Evolutionary conservation across 2,329 filamentous ascomycete genomes (phyloP).

Genomic region (Fusarium miscanthi): DNA sequence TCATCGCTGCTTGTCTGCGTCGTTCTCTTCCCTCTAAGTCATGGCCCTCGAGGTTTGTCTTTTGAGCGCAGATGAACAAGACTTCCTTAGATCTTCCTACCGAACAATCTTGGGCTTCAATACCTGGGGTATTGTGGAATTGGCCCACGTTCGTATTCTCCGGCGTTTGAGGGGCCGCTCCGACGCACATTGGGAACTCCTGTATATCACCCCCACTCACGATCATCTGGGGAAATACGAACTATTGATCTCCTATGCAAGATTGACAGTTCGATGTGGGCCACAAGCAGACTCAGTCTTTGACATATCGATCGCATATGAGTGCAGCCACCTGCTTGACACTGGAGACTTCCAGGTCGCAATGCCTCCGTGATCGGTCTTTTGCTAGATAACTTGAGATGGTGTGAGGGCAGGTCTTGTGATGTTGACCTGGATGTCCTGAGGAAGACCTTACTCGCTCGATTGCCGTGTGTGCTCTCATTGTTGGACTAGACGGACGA

Average conservation of each 20-base stretch:
- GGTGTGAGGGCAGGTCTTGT: background rate
- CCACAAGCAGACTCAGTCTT: background rate
- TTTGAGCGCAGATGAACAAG: background rate
- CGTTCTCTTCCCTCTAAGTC: background rate
- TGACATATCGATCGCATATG: background rate
- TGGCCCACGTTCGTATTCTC: background rate
- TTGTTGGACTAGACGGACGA: background rate
- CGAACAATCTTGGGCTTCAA: background rate
- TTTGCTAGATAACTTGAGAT: background rate
- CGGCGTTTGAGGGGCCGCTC: slow-evolving; percentile 30
- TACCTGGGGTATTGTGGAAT: slow-evolving; percentile 12
- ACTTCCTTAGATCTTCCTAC: background rate
- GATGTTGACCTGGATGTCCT: background rate
- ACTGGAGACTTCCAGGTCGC: background rate
- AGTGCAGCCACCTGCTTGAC: background rate
- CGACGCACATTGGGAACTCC: slow-evolving; percentile 26
- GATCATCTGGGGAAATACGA: slow-evolving; percentile 30
- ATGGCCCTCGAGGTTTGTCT: background rate
- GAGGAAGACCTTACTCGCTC: background rate
- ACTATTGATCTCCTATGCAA: background rate
- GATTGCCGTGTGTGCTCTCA: background rate
- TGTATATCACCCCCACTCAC: slow-evolving; percentile 25
- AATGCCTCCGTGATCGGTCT: background rate
- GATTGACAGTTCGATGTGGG: background rate
- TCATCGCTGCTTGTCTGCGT: background rate